Percentiles rank a stretch among this genome's conserved stretches.
Evolutionary conservation across 208 protist species (phyloP).

Genomic region (Trypanosoma lewisi): DNA sequence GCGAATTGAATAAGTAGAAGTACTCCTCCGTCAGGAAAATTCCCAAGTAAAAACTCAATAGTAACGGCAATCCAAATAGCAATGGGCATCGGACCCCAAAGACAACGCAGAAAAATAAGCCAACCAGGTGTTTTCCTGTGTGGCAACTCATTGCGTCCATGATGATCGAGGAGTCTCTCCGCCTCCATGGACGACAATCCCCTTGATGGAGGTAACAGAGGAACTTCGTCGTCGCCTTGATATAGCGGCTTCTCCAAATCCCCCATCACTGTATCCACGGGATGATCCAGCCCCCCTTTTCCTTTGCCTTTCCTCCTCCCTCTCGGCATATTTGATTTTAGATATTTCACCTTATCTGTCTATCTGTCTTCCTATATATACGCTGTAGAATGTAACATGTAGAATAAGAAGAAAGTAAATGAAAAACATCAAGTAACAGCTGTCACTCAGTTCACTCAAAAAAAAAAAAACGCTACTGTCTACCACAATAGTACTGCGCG

Average conservation of each 20-base stretch:
- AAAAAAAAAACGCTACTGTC: too few species aligned
- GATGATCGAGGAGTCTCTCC: slow-evolving; percentile 55
- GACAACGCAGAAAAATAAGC: slow-evolving; percentile 73
- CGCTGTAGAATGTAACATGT: too few species aligned
- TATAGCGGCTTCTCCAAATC: slow-evolving; percentile 4
- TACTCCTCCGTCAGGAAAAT: slow-evolving; percentile 85
- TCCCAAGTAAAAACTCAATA: slow-evolving; percentile 85
- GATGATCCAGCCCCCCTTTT: neutral
- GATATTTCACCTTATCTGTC: too few species aligned
- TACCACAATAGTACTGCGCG: too few species aligned
- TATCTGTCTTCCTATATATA: neutral
- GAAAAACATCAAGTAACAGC: too few species aligned
- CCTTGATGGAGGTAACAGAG: slow-evolving; percentile 31
- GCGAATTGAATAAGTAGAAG: slow-evolving; percentile 83
- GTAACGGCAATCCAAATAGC: slow-evolving; percentile 89
- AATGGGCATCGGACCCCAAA: slow-evolving; percentile 87
- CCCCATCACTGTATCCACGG: slow-evolving; percentile 3
- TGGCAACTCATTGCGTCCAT: slow-evolving; percentile 75
- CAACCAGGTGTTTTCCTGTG: slow-evolving; percentile 76
- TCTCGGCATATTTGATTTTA: too few species aligned
- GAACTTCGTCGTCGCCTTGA: slow-evolving; percentile 11
- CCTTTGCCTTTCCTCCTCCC: neutral
- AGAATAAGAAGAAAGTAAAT: too few species aligned
- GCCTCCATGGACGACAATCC: slow-evolving; percentile 67
- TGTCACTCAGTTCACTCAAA: too few species aligned